Conservation (phyloP, 2,329 filamentous ascomycete species). For the Aspergillus ibericus region DNA sequence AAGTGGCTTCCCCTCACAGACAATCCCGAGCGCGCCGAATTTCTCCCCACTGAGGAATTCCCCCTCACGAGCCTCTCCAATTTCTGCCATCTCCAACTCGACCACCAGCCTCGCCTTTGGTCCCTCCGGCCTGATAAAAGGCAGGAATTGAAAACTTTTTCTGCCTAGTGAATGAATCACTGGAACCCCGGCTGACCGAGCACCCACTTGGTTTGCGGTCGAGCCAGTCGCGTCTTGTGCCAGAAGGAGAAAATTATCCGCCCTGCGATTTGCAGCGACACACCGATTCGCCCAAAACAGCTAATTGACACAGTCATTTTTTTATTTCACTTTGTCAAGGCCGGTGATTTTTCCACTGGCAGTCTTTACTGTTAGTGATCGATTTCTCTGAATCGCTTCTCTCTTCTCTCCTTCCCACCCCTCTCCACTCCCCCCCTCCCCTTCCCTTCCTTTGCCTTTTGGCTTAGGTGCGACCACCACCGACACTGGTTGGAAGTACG, state of each 20-base stretch:
- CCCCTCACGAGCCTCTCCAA: slow-evolving; percentile 16
- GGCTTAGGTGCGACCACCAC: slow-evolving; percentile 23
- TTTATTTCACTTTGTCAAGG: slow-evolving; percentile 12
- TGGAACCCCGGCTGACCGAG: background rate
- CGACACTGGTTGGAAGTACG: slow-evolving; percentile 38
- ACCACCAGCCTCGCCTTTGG: background rate
- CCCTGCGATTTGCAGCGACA: slow-evolving; percentile 16
- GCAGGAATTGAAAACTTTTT: background rate
- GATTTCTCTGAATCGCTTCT: slow-evolving; percentile 12
- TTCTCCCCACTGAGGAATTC: slow-evolving; percentile 18
- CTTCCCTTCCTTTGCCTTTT: slow-evolving; percentile 14
- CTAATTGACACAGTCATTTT: slow-evolving; percentile 16
- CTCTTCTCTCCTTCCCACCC: slow-evolving; percentile 10
- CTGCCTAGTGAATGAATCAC: background rate
- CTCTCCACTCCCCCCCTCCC: slow-evolving; percentile 10
- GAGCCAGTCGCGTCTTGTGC: slow-evolving; percentile 2
- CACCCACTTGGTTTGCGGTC: background rate
- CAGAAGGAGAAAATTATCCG: slow-evolving; percentile 13
- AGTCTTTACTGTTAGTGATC: slow-evolving; percentile 5
- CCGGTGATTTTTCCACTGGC: slow-evolving; percentile 16
- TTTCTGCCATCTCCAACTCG: background rate
- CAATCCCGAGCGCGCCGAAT: background rate
- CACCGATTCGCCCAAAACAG: slow-evolving; percentile 42
- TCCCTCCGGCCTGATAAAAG: background rate
- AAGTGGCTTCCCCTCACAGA: slow-evolving; percentile 5